Evolutionary conservation across 169 alveolate species (phyloP), one percentile per base, ranked within the genome.

Genomic region (Theileria annulata): DNA sequence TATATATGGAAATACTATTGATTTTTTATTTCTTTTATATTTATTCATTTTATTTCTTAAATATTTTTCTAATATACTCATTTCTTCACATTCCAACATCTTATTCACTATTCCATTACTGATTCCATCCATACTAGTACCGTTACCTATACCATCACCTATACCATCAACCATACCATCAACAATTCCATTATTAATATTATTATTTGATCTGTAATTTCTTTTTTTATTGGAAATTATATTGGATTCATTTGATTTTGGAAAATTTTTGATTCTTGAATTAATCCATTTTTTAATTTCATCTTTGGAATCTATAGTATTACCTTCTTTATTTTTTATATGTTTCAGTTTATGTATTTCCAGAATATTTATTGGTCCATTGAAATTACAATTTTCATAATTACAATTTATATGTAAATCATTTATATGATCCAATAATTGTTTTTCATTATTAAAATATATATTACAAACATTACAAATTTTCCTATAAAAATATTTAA

Each of bases 351-450:
- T 75, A 81, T 88, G 93, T 37, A 88, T 62, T 63, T 74, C 91
- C 87, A 88, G 72, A 51, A 88, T 66, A 33, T 80, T 83, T 37
- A 87, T 51, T 21, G 93, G 93, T 9, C 88, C 93, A 28, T 62
- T 68, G 73, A 74, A 88, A 49, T 68, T 73, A 63, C 93, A 88
- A 28, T 93, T 93, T 37, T 73, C 92, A 25, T 67, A 67, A 23
- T 82, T 91, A 71, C 93, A 88, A 27, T 56, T 60, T 27, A 88
- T 83, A 79, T 88, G 93, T 42, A 49, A 49, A 48, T 88, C 93
- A 13, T 74, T 76, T 23, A 79, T 58, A 79, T 88, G 93, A 15
- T 87, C 79, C 19, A 87, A 30, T 51, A 76, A 89, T 47, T 83
- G 76, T 66, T 62, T 12, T 19, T 48, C 35, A 12, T 58, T 71